phyloP scores from a whole-genome alignment of 2,329 filamentous ascomycete species.

The Fusarium lyarnte region DNA sequence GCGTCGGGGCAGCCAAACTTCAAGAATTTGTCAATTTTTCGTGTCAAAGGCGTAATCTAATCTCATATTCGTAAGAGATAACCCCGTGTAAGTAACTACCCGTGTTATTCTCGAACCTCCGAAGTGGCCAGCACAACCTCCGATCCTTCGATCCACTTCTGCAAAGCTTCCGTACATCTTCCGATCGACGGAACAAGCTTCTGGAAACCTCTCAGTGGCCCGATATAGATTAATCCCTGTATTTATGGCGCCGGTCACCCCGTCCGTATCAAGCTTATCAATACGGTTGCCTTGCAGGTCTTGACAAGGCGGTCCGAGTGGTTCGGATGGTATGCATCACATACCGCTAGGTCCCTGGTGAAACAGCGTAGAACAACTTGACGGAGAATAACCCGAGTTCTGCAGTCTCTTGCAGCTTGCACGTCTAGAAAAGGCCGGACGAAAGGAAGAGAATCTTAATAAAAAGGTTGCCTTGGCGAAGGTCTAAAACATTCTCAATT shows the following conservation, averaged over 20 bases:
- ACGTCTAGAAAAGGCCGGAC: background rate
- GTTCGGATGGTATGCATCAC: background rate
- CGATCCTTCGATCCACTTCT: background rate
- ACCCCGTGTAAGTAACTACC: background rate
- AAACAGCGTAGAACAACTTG: rapidly evolving
- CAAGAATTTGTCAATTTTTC: background rate
- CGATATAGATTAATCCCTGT: too few relatives aligned
- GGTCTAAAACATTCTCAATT: too few relatives aligned
- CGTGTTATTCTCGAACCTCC: background rate
- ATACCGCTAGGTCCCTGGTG: background rate
- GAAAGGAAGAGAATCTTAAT: background rate
- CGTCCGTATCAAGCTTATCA: background rate
- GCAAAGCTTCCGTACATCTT: background rate
- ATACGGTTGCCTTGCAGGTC: background rate
- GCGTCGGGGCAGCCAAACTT: too few relatives aligned
- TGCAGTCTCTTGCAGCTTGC: rapidly evolving
- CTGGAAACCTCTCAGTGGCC: background rate
- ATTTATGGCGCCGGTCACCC: rapidly evolving
- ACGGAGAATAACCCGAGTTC: background rate
- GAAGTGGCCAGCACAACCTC: background rate
- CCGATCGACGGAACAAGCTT: background rate
- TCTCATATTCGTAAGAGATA: too few relatives aligned
- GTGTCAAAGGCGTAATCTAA: background rate
- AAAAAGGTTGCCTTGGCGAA: background rate
- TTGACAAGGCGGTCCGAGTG: background rate